Percentiles rank a stretch among this genome's conserved stretches.
Evolutionary conservation across 75 land plant species (phyloP).

Genomic region (Pinus tabuliformis): DNA sequence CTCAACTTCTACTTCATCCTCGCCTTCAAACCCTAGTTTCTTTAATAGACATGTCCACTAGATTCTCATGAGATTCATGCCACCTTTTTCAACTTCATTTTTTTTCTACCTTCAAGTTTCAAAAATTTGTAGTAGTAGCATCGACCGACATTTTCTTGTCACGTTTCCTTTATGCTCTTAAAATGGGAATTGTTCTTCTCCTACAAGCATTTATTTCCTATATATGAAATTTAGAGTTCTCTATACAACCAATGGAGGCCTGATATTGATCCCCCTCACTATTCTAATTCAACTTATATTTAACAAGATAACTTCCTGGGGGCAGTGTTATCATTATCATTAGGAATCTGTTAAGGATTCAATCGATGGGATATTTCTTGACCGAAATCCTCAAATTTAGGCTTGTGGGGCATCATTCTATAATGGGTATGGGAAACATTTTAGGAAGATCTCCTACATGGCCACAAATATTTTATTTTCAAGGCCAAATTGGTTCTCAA

Average conservation of each 20-base stretch:
- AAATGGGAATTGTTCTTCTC: background rate
- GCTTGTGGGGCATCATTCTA: background rate
- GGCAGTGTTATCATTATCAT: background rate
- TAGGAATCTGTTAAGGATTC: background rate
- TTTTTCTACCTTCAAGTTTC: no score
- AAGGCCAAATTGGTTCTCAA: background rate
- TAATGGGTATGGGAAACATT: background rate
- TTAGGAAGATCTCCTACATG: background rate
- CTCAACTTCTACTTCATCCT: no score
- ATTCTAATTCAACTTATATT: no score
- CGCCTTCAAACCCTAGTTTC: no score
- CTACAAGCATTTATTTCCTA: background rate
- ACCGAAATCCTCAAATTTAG: background rate
- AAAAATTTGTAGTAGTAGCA: background rate
- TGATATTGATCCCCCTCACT: background rate
- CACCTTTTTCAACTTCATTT: no score
- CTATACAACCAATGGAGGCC: background rate
- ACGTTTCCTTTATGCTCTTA: background rate
- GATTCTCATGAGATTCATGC: no score
- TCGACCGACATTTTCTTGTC: background rate
- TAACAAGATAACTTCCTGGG: background rate
- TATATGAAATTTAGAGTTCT: background rate
- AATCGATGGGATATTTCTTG: background rate
- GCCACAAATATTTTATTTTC: background rate
- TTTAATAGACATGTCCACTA: no score